phyloP scores from a whole-genome alignment of 2,329 filamentous ascomycete genomes.

The Penicillium decumbens region DNA sequence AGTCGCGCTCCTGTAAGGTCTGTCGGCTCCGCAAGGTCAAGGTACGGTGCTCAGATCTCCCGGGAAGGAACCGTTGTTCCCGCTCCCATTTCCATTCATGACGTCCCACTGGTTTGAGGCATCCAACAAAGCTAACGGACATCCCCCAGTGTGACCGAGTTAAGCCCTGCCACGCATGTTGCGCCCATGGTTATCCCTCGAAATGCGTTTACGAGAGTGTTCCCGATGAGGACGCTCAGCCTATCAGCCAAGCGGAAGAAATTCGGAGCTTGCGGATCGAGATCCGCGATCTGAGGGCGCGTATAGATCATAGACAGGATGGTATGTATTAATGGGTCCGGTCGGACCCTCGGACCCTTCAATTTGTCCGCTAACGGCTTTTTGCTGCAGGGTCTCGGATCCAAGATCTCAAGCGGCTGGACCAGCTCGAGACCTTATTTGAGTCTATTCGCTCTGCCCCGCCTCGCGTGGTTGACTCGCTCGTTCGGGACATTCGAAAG shows the following conservation, averaged over 20 bases:
- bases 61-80: constrained; percentile 12
- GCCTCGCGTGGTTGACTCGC: constrained; percentile 27
- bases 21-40: constrained; percentile 39
- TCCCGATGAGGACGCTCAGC: constrained; percentile 31
- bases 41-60: constrained; percentile 26
- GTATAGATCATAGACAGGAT: constrained; percentile 23
- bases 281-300: constrained; percentile 29
- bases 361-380: constrained; percentile 2
- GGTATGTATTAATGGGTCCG: constrained; percentile 17
- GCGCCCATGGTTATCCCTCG: constrained; percentile 38
- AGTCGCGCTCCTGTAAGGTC: constrained; percentile 38
- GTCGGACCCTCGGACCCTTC: neutral
- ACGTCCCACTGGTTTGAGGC: constrained; percentile 2
- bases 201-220: constrained; percentile 36
- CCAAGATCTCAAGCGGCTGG: constrained; percentile 25
- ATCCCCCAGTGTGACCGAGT: constrained; percentile 34
- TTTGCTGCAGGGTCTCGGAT: constrained; percentile 12
- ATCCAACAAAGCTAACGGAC: constrained; percentile 12
- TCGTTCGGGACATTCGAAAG: constrained; percentile 29
- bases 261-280: constrained; percentile 34
- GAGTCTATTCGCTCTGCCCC: constrained; percentile 34
- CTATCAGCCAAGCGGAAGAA: constrained; percentile 37
- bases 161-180: constrained; percentile 39
- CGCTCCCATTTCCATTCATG: constrained; percentile 7
- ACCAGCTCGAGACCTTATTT: constrained; percentile 32